Conservation (phyloP, 148 eudicot genomes). For the Chenopodium quinoa region DNA sequence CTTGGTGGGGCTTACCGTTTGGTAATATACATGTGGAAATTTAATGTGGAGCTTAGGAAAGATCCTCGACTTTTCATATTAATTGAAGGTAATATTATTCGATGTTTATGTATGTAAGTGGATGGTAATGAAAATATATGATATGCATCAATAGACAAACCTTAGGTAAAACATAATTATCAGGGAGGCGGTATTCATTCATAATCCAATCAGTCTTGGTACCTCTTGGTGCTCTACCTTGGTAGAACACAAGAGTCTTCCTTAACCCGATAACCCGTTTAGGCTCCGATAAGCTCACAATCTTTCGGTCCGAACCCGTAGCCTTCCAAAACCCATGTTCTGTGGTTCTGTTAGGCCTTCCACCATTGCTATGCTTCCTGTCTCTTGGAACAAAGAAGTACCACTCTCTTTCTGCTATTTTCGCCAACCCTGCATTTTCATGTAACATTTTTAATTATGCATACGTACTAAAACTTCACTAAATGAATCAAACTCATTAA, state of each 20-base stretch:
- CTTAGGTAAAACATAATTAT: constrained; percentile 39
- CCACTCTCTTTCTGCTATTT: constrained; percentile 89
- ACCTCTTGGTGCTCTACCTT: constrained; percentile 82
- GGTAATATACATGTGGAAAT: too few species aligned
- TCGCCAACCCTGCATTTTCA: constrained; percentile 53
- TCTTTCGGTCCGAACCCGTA: constrained; percentile 80
- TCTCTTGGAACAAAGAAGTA: constrained; percentile 89
- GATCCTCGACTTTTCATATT: background rate
- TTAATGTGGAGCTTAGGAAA: background rate
- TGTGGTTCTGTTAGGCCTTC: constrained; percentile 88
- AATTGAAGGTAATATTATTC: too few species aligned
- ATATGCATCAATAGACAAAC: constrained; percentile 20
- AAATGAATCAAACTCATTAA: too few species aligned
- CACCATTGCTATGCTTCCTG: constrained; percentile 60
- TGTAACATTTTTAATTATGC: too few species aligned
- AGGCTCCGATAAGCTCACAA: constrained; percentile 45
- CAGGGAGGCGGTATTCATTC: constrained; percentile 84
- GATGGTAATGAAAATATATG: too few species aligned
- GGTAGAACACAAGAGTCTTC: constrained; percentile 80
- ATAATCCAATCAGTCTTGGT: constrained; percentile 83
- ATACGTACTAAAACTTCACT: too few species aligned
- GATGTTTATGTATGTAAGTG: background rate
- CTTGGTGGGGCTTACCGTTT: too few species aligned
- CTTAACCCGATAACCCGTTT: constrained; percentile 61
- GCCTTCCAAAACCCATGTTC: constrained; percentile 90